Percentiles rank a stretch among this genome's conserved stretches.
Evolutionary conservation across 257 asterid genomes (phyloP).

Genomic region (Solanum gandarillasii): DNA sequence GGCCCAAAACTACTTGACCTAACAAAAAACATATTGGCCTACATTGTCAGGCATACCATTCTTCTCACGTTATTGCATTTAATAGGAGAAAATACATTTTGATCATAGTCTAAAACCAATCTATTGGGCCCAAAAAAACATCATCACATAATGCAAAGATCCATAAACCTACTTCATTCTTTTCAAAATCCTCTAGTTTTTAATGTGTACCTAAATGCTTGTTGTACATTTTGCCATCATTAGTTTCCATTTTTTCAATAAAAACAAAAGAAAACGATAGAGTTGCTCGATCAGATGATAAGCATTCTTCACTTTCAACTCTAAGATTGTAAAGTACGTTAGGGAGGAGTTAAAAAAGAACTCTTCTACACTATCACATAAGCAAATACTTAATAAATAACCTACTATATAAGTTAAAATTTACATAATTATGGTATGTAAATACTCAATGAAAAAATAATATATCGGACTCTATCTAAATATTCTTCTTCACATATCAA

Average conservation of each 20-base stretch:
- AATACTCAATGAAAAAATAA: neutral
- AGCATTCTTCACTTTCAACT: too few species aligned
- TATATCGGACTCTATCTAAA: too few species aligned
- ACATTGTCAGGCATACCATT: constrained; percentile 18
- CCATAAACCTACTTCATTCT: neutral
- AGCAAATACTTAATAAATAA: too few species aligned
- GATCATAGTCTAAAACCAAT: constrained; percentile 5
- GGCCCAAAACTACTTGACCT: constrained; percentile 12
- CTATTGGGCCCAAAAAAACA: constrained; percentile 2
- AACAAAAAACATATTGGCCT: constrained; percentile 6
- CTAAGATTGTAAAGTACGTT: neutral
- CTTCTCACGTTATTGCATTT: constrained; percentile 14
- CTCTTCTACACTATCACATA: too few species aligned
- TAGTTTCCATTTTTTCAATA: neutral
- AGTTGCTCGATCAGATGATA: too few species aligned
- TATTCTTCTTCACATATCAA: neutral
- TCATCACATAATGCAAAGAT: neutral
- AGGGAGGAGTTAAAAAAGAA: neutral
- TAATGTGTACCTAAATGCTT: neutral
- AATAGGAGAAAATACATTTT: constrained; percentile 4
- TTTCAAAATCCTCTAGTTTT: neutral
- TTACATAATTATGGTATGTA: neutral
- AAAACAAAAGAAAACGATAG: too few species aligned
- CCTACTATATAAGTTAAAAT: neutral
- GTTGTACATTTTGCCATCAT: neutral